Conservation (phyloP, 1,284 basidiomycete species). For the Ganoderma sinense region DNA sequence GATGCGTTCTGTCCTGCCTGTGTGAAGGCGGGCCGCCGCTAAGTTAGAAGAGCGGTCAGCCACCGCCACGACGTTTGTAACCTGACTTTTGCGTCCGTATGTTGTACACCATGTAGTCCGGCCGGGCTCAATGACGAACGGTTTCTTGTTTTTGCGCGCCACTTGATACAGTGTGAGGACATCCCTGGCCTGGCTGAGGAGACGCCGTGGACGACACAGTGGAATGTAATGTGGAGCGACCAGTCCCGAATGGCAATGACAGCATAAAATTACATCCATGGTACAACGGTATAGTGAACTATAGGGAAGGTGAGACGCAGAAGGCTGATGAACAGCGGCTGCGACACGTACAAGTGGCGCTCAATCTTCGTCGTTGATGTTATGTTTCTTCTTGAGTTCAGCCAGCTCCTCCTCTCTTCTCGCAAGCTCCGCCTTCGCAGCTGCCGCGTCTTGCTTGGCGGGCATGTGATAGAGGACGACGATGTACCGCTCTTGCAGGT, state of each 20-base stretch:
- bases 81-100: neutral
- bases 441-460: constrained; percentile 91
- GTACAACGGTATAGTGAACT: constrained; percentile 17
- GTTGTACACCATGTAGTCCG: constrained; percentile 6
- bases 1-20: constrained; percentile 52
- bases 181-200: neutral
- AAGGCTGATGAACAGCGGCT: neutral
- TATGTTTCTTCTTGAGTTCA: constrained; percentile 86
- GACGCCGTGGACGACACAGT: neutral
- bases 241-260: constrained; percentile 9
- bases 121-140: neutral
- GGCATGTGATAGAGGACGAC: constrained; percentile 98
- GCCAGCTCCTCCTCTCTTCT: constrained; percentile 91
- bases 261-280: constrained; percentile 20
- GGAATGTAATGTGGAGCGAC: neutral
- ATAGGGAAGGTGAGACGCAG: neutral
- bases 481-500: constrained; percentile 97
- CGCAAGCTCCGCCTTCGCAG: constrained; percentile 92
- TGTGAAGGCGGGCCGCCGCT: constrained; percentile 24
- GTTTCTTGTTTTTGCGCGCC: constrained; percentile 1
- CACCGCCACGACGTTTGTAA: neutral
- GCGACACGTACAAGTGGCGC: constrained; percentile 15
- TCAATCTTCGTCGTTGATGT: constrained; percentile 77
- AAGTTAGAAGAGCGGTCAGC: neutral
- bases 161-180: neutral